Percentiles rank a stretch among this genome's conserved stretches.
Conservation (phyloP, 768 basidiomycete genomes). For the Austroboletus festivus region DNA sequence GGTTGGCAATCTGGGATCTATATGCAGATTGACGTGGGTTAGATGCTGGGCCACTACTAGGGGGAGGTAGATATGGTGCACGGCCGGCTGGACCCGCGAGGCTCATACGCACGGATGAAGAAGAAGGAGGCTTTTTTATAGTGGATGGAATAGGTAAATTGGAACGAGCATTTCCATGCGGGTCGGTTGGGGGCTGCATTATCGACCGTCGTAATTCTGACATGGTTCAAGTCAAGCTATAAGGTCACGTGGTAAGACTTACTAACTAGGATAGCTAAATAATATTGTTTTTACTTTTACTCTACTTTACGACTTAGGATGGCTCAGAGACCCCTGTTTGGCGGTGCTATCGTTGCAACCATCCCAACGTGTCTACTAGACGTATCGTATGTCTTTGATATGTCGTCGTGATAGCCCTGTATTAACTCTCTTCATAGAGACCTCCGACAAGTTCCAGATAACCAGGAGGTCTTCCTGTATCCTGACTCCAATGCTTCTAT, state of each 20-base stretch:
- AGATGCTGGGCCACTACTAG: slow-evolving; percentile 35
- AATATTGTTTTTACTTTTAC: too few relatives aligned
- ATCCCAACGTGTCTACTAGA: slow-evolving; percentile 64
- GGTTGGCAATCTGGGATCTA: slow-evolving; percentile 66
- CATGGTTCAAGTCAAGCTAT: too few relatives aligned
- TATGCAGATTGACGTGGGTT: slow-evolving; percentile 69
- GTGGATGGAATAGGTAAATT: slow-evolving; percentile 74
- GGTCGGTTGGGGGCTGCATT: slow-evolving; percentile 52
- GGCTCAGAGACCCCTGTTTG: slow-evolving; percentile 56
- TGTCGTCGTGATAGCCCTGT: neutral
- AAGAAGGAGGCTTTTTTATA: slow-evolving; percentile 58
- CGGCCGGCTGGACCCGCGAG: slow-evolving; percentile 74
- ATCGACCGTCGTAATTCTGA: slow-evolving; percentile 58
- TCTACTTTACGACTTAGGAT: slow-evolving; percentile 8
- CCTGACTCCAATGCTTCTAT: slow-evolving; percentile 67
- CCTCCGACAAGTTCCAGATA: slow-evolving; percentile 87
- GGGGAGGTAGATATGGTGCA: slow-evolving; percentile 43
- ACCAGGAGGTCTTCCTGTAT: slow-evolving; percentile 89
- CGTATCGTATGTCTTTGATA: slow-evolving; percentile 67
- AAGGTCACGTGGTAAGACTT: too few relatives aligned
- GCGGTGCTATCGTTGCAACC: slow-evolving; percentile 75
- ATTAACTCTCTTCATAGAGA: slow-evolving; percentile 35
- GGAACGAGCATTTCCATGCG: slow-evolving; percentile 52
- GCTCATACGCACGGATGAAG: slow-evolving; percentile 58
- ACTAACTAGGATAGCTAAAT: too few relatives aligned